Percentiles rank a stretch among this genome's conserved stretches.
phyloP scores from a whole-genome alignment of 2,329 filamentous ascomycete species.

The Penicillium sp. region DNA sequence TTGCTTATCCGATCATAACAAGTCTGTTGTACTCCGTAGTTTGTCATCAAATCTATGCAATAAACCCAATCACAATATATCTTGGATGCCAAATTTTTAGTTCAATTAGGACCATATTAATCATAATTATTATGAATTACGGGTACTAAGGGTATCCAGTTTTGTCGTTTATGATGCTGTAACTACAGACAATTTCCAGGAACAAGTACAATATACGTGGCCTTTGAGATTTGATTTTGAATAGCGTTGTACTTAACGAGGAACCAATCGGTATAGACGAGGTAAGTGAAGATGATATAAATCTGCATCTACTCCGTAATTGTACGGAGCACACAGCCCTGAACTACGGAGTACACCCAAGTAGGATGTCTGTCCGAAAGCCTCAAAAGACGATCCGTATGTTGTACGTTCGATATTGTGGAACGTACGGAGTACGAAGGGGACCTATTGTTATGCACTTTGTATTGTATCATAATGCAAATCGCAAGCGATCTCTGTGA shows the following conservation, averaged over 20 bases:
- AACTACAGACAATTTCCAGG: not conserved
- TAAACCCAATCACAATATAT: too few species aligned
- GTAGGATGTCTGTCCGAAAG: slow-evolving; percentile 17
- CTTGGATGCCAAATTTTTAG: too few species aligned
- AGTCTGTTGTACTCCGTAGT: not conserved
- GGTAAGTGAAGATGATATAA: slow-evolving; percentile 6
- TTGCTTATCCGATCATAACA: not conserved
- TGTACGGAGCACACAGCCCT: slow-evolving; percentile 1
- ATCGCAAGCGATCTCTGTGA: slow-evolving; percentile 17
- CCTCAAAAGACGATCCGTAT: not conserved
- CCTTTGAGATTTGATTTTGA: not conserved
- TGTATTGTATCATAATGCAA: not conserved
- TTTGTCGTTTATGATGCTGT: too few species aligned
- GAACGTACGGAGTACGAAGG: not conserved
- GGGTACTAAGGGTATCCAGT: too few species aligned
- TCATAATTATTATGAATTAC: not conserved
- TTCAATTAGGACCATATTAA: slow-evolving; percentile 19
- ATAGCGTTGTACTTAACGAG: not conserved
- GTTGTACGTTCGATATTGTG: not conserved
- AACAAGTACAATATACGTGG: not conserved
- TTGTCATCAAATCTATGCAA: not conserved
- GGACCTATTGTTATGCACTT: not conserved
- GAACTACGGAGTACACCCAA: slow-evolving; percentile 14
- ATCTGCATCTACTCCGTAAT: slow-evolving; percentile 1
- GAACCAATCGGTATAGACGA: slow-evolving; percentile 7